Evolutionary conservation across 78 protist genomes (phyloP).

Genomic region (Emiliania huxleyi): DNA sequence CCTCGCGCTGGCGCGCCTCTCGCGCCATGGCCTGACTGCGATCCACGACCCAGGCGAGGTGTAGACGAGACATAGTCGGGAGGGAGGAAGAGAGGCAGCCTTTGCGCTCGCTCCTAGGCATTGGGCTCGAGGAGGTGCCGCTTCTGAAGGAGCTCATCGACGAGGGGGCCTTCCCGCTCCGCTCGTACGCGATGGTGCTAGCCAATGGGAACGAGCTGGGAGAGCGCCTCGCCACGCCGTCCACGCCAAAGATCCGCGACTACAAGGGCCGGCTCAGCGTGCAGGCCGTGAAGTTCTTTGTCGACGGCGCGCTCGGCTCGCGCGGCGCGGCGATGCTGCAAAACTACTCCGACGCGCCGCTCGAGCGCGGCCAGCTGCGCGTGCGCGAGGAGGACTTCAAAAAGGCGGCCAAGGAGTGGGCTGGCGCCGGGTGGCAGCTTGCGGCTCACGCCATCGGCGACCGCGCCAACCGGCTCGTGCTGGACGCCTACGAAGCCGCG

Average conservation of each 20-base stretch:
- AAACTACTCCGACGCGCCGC: neutral
- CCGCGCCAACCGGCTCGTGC: neutral
- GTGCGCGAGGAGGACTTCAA: neutral
- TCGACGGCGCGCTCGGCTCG: constrained; percentile 29
- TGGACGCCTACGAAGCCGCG: neutral
- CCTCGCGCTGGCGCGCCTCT: neutral
- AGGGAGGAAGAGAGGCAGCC: too few species aligned
- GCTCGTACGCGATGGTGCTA: neutral
- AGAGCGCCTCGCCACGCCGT: neutral
- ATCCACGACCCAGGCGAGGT: constrained; percentile 9
- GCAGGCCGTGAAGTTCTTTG: neutral
- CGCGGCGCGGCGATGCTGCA: constrained; percentile 20
- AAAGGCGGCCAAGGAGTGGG: neutral
- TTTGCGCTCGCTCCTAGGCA: neutral
- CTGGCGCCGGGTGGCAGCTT: neutral
- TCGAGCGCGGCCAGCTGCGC: neutral
- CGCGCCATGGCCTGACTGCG: neutral
- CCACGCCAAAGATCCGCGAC: neutral
- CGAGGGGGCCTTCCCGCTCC: neutral
- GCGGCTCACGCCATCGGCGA: constrained; percentile 26
- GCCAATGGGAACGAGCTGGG: neutral
- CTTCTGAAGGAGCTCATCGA: neutral
- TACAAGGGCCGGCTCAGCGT: neutral
- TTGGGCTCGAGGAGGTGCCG: neutral
- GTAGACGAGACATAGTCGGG: too few species aligned